Percentiles rank a stretch among this genome's conserved stretches.
Evolutionary conservation across 2,329 filamentous ascomycete genomes (phyloP).

Genomic region (Mollisia scopiformis): DNA sequence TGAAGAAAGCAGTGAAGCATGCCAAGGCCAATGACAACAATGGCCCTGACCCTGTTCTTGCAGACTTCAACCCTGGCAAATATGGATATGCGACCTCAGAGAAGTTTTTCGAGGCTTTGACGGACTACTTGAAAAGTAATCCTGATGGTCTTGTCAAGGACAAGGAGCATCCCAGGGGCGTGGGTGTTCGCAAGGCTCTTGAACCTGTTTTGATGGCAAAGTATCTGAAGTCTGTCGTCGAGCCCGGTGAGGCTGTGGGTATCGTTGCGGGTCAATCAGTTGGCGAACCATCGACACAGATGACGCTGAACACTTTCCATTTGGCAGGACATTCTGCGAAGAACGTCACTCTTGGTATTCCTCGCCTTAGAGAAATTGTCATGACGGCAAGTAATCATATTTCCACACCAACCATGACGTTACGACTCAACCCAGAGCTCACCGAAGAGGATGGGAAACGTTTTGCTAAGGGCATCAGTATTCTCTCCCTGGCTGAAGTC

Average conservation of each 20-base stretch:
- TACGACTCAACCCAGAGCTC: constrained; percentile 76
- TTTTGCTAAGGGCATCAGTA: constrained; percentile 92
- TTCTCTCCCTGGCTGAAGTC: constrained; percentile 81
- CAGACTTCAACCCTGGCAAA: constrained; percentile 74
- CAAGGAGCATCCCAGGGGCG: constrained; percentile 41
- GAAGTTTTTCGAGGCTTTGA: constrained; percentile 74
- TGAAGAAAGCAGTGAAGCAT: constrained; percentile 81
- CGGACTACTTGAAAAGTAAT: constrained; percentile 80
- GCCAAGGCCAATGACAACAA: constrained; percentile 58
- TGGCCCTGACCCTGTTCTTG: constrained; percentile 70
- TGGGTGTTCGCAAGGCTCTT: constrained; percentile 44
- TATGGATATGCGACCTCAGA: constrained; percentile 89
- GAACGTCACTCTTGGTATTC: constrained; percentile 98
- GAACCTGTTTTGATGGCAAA: constrained; percentile 87
- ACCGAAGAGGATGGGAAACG: constrained; percentile 68
- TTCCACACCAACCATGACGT: constrained; percentile 87
- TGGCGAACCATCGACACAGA: constrained; percentile 96
- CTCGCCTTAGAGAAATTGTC: constrained; percentile 92
- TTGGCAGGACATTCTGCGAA: constrained; percentile 97
- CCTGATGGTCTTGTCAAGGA: constrained; percentile 61
- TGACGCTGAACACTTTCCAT: constrained; percentile 99
- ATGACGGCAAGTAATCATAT: constrained; percentile 95
- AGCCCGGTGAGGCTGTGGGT: constrained; percentile 94
- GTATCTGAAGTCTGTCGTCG: constrained; percentile 88
- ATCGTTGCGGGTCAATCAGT: constrained; percentile 97